A percentile compares a stretch with the other conserved stretches of the same genome.
Conservation (phyloP, 1,284 basidiomycete genomes). For the Austroboletus niveus region DNA sequence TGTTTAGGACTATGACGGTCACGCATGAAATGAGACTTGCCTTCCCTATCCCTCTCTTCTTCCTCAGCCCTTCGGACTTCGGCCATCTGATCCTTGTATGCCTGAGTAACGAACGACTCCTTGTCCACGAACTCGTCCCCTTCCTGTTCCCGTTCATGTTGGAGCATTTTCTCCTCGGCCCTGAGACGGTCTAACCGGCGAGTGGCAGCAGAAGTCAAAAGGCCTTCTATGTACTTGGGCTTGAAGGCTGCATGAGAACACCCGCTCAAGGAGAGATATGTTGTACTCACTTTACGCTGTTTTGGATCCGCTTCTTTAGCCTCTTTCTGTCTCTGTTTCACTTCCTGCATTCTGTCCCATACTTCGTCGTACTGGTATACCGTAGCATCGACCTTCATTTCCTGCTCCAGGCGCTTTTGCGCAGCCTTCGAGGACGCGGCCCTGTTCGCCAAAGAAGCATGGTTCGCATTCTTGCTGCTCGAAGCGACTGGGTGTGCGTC, state of each 20-base stretch:
- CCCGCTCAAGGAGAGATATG: constrained; percentile 1
- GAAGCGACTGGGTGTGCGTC: constrained; percentile 48
- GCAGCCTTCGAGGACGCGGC: constrained; percentile 56
- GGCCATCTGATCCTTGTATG: constrained; percentile 96
- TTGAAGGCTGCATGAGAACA: constrained; percentile 33
- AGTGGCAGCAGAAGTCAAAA: constrained; percentile 83
- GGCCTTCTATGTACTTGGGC: constrained; percentile 91
- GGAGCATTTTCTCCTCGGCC: constrained; percentile 98
- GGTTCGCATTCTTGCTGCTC: constrained; percentile 44
- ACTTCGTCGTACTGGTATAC: constrained; percentile 97
- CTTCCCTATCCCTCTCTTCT: constrained; percentile 85
- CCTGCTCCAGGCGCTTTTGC: constrained; percentile 70
- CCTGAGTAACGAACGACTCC: constrained; percentile 95
- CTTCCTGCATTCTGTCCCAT: constrained; percentile 93
- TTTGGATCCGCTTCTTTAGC: constrained; percentile 70
- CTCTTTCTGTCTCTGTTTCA: constrained; percentile 72
- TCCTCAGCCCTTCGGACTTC: constrained; percentile 89
- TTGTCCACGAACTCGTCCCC: constrained; percentile 95
- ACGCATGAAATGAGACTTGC: constrained; percentile 42
- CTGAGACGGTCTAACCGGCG: constrained; percentile 88
- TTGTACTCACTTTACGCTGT: constrained; percentile 65
- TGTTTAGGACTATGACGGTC: neutral
- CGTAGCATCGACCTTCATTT: constrained; percentile 76
- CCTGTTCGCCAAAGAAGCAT: constrained; percentile 56
- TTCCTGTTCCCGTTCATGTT: constrained; percentile 88